phyloP scores from a whole-genome alignment of 2,329 filamentous ascomycete species.

The Alternaria triticina region DNA sequence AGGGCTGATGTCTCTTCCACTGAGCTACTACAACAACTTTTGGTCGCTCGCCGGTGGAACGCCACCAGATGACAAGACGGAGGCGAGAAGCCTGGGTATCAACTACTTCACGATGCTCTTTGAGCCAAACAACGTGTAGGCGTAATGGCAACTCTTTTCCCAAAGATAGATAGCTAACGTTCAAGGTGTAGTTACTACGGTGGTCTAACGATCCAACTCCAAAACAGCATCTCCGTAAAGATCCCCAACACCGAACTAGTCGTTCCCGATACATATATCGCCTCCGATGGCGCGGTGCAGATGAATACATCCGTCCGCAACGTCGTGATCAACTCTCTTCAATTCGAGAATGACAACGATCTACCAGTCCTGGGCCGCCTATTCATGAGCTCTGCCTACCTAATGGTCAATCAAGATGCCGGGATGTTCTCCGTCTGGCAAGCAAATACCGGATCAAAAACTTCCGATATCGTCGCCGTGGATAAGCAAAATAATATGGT shows the following conservation, averaged over 20 bases:
- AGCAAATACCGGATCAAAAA: constrained; percentile 12
- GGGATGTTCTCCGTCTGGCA: constrained; percentile 23
- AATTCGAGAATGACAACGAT: constrained; percentile 17
- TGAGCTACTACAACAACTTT: constrained; percentile 20
- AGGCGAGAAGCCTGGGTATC: constrained; percentile 18
- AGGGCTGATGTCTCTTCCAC: constrained; percentile 21
- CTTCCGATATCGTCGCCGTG: constrained; percentile 15
- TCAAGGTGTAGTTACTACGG: too few relatives aligned
- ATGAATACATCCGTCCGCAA: constrained; percentile 18
- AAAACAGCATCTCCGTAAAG: constrained; percentile 16
- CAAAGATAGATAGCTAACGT: too few relatives aligned
- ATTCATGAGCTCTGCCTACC: constrained; percentile 23
- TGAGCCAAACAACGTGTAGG: constrained; percentile 19
- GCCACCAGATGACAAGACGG: constrained; percentile 6
- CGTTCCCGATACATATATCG: constrained; percentile 17
- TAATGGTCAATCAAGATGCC: constrained; percentile 28
- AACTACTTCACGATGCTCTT: constrained; percentile 27
- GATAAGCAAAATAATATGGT: constrained; percentile 15
- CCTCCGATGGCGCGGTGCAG: constrained; percentile 10
- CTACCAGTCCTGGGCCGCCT: constrained; percentile 23
- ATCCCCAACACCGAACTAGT: constrained; percentile 27
- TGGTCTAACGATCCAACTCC: constrained; percentile 21
- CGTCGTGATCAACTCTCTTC: constrained; percentile 22
- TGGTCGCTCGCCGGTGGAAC: constrained; percentile 18
- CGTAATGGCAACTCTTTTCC: too few relatives aligned